Evolutionary conservation across 2,329 filamentous ascomycete genomes (phyloP).

Genomic region (Aspergillus fijiensis): DNA sequence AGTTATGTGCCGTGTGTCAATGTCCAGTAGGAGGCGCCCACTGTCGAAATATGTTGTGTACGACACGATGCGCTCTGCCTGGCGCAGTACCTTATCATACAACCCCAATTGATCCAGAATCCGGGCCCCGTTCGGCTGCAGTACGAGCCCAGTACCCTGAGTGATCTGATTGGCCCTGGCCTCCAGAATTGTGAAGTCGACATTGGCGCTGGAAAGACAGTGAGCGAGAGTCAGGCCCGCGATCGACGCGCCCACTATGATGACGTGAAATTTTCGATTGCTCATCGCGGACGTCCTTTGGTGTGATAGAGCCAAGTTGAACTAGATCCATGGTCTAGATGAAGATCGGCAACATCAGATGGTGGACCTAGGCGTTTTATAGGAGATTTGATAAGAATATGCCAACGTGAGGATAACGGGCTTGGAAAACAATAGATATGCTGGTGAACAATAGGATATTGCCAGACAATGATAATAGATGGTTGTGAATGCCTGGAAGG

Average conservation of each 20-base stretch:
- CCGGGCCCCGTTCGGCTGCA: constrained; percentile 2
- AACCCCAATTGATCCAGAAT: constrained; percentile 6
- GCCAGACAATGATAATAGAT: background rate
- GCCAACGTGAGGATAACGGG: background rate
- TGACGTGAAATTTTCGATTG: background rate
- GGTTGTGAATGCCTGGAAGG: background rate
- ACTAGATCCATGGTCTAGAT: background rate
- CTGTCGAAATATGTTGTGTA: background rate
- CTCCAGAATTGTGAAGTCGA: background rate
- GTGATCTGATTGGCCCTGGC: background rate
- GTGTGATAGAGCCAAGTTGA: background rate
- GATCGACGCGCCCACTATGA: constrained; percentile 3
- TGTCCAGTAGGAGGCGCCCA: background rate
- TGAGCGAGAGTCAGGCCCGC: constrained; percentile 6
- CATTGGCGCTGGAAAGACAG: background rate
- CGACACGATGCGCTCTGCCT: background rate
- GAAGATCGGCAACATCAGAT: background rate
- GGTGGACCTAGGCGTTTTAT: background rate
- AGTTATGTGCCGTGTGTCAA: background rate
- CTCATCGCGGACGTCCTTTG: background rate
- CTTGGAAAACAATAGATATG: background rate
- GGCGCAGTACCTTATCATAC: constrained; percentile 1
- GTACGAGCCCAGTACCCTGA: background rate
- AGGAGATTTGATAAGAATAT: background rate
- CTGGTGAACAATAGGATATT: background rate